These are phyloP conservation scores for Abrus precatorius DNA, from an alignment of 306 rosid species.

Conservation along the genomic window DNA sequence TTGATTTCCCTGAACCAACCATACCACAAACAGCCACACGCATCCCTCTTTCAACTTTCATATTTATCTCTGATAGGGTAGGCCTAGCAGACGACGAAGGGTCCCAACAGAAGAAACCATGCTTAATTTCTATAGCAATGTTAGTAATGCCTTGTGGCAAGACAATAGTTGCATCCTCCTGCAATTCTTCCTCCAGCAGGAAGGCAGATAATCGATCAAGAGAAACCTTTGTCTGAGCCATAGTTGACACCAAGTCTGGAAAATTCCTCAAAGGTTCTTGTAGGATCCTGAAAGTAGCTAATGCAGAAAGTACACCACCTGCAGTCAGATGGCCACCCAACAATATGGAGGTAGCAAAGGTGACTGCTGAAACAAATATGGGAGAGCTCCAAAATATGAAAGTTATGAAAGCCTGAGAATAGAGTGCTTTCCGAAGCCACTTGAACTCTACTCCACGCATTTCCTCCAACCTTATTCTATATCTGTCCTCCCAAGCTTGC, in stretches of 20 bases:
- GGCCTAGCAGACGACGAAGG: conserved; percentile 77
- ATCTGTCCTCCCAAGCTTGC: conserved; percentile 99
- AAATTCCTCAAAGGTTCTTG: conserved; percentile 99
- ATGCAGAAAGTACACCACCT: conserved; percentile 97
- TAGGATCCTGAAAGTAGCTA: conserved; percentile 98
- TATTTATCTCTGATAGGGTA: conserved; percentile 79
- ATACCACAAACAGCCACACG: conserved; percentile 97
- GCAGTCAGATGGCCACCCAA: conserved; percentile 90
- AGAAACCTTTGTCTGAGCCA: conserved; percentile 99
- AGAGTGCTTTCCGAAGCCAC: conserved; percentile 94
- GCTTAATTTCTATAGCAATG: conserved; percentile 81
- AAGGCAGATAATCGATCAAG: conserved; percentile 92
- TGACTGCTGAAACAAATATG: conserved; percentile 95
- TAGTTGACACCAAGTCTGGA: conserved; percentile 97
- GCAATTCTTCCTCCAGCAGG: conserved; percentile 94
- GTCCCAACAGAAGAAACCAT: conserved; percentile 88
- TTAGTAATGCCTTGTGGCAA: conserved; percentile 79
- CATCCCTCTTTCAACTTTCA: conserved; percentile 87
- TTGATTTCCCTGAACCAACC: conserved; percentile 98
- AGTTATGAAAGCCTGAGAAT: conserved; percentile 97
- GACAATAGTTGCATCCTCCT: conserved; percentile 84
- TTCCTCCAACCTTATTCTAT: conserved; percentile 78
- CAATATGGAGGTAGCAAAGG: conserved; percentile 86
- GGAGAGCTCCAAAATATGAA: conserved; percentile 99
- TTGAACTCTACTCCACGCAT: conserved; percentile 96